Evolutionary conservation across 257 asterid species (phyloP).

Genomic region (Apocynum venetum): DNA sequence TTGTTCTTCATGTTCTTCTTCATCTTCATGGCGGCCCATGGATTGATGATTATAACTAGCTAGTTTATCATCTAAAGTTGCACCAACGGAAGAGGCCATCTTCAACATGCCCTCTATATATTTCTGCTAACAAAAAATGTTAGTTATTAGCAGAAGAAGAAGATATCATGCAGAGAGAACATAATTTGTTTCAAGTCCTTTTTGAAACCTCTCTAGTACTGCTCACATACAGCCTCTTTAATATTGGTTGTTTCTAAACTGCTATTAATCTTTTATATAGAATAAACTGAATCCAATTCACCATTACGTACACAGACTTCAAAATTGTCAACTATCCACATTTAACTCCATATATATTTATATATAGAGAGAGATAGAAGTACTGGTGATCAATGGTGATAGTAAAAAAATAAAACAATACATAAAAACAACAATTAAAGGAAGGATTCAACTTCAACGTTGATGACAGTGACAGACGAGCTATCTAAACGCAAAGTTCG

Average conservation of each 20-base stretch:
- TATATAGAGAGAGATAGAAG: neutral
- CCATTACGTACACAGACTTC: conserved; percentile 10
- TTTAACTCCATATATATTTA: neutral
- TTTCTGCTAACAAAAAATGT: too few species aligned
- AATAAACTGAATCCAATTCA: conserved; percentile 8
- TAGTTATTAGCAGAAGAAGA: too few species aligned
- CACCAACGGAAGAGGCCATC: too few species aligned
- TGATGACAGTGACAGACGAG: conserved; percentile 24
- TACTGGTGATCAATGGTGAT: conserved; percentile 10
- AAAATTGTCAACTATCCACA: conserved; percentile 22
- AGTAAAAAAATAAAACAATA: neutral
- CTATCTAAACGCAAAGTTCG: conserved; percentile 17
- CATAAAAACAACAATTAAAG: neutral
- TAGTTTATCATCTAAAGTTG: too few species aligned
- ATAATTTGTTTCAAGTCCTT: too few species aligned
- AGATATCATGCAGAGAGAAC: too few species aligned
- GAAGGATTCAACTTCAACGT: conserved; percentile 37
- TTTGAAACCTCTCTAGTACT: too few species aligned
- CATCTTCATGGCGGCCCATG: too few species aligned
- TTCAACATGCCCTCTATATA: too few species aligned
- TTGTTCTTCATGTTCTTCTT: too few species aligned
- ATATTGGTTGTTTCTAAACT: neutral
- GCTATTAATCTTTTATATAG: neutral
- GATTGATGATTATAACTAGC: too few species aligned
- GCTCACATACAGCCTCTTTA: too few species aligned